Conservation (phyloP, 164 flowering plant species). For the Hamamelis virginiana region DNA sequence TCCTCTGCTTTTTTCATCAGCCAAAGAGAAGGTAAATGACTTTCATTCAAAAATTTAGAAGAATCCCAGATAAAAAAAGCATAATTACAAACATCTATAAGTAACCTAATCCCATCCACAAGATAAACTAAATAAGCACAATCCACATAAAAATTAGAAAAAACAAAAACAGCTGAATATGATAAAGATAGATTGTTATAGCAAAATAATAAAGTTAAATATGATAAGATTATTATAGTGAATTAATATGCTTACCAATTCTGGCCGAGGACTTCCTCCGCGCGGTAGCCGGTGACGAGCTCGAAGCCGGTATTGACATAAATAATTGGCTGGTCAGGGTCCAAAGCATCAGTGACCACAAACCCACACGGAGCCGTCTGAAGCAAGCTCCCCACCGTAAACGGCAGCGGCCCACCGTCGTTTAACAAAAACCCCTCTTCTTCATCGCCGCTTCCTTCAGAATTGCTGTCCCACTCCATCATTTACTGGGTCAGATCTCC, state of each 20-base stretch:
- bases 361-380: constrained; percentile 68
- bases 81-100: too few species aligned
- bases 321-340: constrained; percentile 76
- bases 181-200: too few species aligned
- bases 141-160: too few species aligned
- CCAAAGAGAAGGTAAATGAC: too few species aligned
- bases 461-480: constrained; percentile 81
- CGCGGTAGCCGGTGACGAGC: constrained; percentile 70
- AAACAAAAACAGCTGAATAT: too few species aligned
- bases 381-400: constrained; percentile 47
- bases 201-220: too few species aligned
- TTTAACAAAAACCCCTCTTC: constrained; percentile 45
- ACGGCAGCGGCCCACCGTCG: constrained; percentile 59
- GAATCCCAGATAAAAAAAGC: too few species aligned
- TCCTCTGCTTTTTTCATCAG: too few species aligned
- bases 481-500: neutral
- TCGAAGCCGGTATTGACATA: constrained; percentile 78
- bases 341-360: constrained; percentile 72
- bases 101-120: too few species aligned
- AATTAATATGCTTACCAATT: constrained; percentile 84
- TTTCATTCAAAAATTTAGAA: too few species aligned
- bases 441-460: constrained; percentile 64
- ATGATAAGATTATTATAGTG: too few species aligned
- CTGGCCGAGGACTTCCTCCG: constrained; percentile 81
- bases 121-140: too few species aligned